A percentile compares a stretch with the other conserved stretches of the same genome.
Evolutionary conservation across 352 stramenopile genomes (phyloP).

Genomic region (Globisporangium ultimum): DNA sequence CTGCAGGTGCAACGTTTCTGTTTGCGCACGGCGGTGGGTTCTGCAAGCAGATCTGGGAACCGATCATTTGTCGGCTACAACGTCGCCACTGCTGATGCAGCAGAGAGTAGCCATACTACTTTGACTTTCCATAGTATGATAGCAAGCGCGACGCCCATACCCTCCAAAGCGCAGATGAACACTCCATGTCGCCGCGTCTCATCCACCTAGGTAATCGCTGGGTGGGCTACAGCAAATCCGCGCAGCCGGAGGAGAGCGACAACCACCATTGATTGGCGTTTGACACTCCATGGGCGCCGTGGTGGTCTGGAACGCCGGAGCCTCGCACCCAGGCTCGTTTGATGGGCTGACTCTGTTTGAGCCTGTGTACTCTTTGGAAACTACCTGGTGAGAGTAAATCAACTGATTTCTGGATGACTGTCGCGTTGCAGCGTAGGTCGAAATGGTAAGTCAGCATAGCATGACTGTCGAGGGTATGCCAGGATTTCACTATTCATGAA

Average conservation of each 20-base stretch:
- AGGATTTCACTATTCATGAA: too few relatives aligned
- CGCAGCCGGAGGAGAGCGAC: slow-evolving; percentile 11
- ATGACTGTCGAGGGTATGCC: too few relatives aligned
- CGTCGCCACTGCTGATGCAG: slow-evolving; percentile 16
- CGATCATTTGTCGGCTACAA: slow-evolving; percentile 32
- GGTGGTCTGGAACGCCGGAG: slow-evolving; percentile 32
- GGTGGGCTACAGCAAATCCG: background rate
- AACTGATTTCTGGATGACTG: slow-evolving; percentile 30
- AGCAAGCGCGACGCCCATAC: slow-evolving; percentile 29
- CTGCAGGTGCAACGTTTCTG: slow-evolving; percentile 15
- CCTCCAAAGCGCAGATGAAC: slow-evolving; percentile 6
- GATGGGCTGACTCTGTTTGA: slow-evolving; percentile 45
- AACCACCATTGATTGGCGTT: slow-evolving; percentile 40
- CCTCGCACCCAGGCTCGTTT: slow-evolving; percentile 31
- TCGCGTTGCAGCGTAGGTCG: slow-evolving; percentile 23
- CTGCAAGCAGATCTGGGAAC: slow-evolving; percentile 46
- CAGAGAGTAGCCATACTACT: slow-evolving; percentile 11
- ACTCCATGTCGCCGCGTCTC: slow-evolving; percentile 19
- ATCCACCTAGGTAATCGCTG: slow-evolving; percentile 36
- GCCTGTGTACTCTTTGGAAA: slow-evolving; percentile 22
- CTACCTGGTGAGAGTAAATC: too few relatives aligned
- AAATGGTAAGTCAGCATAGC: slow-evolving; percentile 7
- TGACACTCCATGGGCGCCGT: slow-evolving; percentile 41
- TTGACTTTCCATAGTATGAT: slow-evolving; percentile 44
- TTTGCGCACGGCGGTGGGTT: slow-evolving; percentile 50